Conservation (phyloP, 768 basidiomycete species). For the Suillus placidus region DNA sequence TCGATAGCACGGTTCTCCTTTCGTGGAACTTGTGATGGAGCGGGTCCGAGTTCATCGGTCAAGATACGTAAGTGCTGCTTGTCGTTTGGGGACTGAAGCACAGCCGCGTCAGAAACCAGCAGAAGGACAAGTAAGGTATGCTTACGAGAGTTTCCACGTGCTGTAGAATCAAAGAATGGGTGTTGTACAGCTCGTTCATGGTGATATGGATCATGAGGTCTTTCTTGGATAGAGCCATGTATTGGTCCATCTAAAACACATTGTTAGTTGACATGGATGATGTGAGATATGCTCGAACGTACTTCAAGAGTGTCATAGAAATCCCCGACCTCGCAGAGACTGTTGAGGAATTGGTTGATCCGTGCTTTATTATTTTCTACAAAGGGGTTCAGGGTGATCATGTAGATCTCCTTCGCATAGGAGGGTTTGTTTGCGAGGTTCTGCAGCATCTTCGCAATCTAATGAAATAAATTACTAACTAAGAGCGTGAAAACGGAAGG, state of each 20-base stretch:
- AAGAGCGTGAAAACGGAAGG: background rate
- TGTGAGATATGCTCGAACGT: conserved; percentile 22
- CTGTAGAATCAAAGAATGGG: conserved; percentile 91
- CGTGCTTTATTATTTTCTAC: conserved; percentile 98
- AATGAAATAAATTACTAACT: conserved; percentile 11
- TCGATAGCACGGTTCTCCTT: conserved; percentile 98
- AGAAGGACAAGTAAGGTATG: conserved; percentile 9
- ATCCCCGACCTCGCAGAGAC: conserved; percentile 96
- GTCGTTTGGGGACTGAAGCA: conserved; percentile 86
- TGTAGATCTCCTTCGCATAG: conserved; percentile 97
- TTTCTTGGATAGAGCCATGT: conserved; percentile 99
- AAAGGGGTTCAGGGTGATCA: conserved; percentile 98
- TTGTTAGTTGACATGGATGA: background rate
- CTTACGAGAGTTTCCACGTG: conserved; percentile 93
- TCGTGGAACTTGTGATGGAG: conserved; percentile 93
- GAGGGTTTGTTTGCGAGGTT: conserved; percentile 99
- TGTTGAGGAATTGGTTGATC: conserved; percentile 97
- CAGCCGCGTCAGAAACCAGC: conserved; percentile 7
- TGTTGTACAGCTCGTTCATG: conserved; percentile 98
- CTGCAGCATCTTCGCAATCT: conserved; percentile 99
- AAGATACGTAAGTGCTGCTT: conserved; percentile 96
- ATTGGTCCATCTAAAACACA: conserved; percentile 91
- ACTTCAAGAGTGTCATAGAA: conserved; percentile 99
- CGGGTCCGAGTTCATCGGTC: conserved; percentile 92
- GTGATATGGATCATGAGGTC: conserved; percentile 98